Evolutionary conservation across 1,139 yeast genomes (phyloP).

Genomic region (Nadsonia starkeyi-henricii): DNA sequence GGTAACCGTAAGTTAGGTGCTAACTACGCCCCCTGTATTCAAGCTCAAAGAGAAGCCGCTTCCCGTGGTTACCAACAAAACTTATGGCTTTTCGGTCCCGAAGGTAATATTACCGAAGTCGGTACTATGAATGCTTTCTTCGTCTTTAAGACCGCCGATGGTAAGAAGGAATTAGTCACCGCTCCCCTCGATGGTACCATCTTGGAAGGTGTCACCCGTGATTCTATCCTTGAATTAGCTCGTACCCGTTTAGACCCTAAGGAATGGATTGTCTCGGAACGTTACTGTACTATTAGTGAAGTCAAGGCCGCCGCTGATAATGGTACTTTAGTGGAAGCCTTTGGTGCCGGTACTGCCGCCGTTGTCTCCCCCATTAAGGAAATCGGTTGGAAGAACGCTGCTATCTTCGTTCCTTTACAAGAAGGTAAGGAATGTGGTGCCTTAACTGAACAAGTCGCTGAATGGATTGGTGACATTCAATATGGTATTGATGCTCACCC

Average conservation of each 20-base stretch:
- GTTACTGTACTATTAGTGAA: conserved; percentile 70
- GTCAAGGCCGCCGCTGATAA: conserved; percentile 60
- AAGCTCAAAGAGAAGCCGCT: conserved; percentile 83
- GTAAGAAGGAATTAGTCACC: conserved; percentile 84
- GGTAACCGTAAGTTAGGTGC: conserved; percentile 96
- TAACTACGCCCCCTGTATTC: conserved; percentile 88
- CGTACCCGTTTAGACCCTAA: conserved; percentile 54
- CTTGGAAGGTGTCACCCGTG: conserved; percentile 93
- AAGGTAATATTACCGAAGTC: conserved; percentile 82
- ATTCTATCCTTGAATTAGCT: conserved; percentile 65
- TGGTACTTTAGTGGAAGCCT: conserved; percentile 84
- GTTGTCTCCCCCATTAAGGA: conserved; percentile 85
- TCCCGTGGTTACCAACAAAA: conserved; percentile 83
- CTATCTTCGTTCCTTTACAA: conserved; percentile 61
- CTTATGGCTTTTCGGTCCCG: conserved; percentile 90
- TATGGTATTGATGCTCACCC: conserved; percentile 63
- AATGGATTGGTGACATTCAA: conserved; percentile 82
- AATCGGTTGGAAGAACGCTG: conserved; percentile 65
- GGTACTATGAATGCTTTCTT: conserved; percentile 96
- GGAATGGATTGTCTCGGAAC: conserved; percentile 73
- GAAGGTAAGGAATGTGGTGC: conserved; percentile 71
- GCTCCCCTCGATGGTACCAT: conserved; percentile 97
- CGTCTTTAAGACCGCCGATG: conserved; percentile 55
- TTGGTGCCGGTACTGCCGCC: conserved; percentile 98
- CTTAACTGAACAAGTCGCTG: conserved; percentile 57